Base-by-base conservation (phyloP, 441 rosid species). In the Croton laevigatus region DNA sequence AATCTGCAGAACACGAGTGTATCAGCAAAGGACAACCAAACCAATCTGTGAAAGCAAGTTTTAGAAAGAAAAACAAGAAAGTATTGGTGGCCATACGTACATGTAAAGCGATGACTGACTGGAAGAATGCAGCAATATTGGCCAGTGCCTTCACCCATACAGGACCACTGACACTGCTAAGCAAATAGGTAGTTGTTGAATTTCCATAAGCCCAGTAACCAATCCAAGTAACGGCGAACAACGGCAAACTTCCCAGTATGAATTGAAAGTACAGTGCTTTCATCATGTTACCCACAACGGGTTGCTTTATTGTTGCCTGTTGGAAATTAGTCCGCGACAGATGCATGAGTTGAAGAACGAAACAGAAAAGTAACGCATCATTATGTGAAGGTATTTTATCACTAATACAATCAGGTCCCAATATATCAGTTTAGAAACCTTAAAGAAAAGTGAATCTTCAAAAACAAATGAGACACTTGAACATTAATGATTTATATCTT, bases 201-300 rank as follows among this genome's bases (percentile, higher is more conserved):
- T 89, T 74, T 13, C 99, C 99, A 36, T 94, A 94, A 3, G 99
- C 99, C 99, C 99, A 94, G 59, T 94, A 94, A n/a, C 98, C 99
- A 0, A 84, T 73, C 62, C 89, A 88, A 4, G 91, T 76, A 68
- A 92, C 91, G 0, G 89, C 87, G 52, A 79, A 90, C 91, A 94
- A 75, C 0, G 98, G 98, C 54, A 92, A 45, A 71, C 84, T 81
- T 59, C 99, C 99, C 0, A 80, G 75, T 8, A 89, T 79, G 84
- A 94, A 94, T 62, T 92, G 99, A 73, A 92, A 88, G 81, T 89
- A 89, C 40, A 92, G 80, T 78, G 94, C 94, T 57, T 90, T 90
- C 87, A 88, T 60, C 96, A 89, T 90, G 83, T 94, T 94, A 34
- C 76, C 75, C 5, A 92, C 93, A 9, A 84, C 96, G 0, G 98